Base-by-base conservation (phyloP, 169 alveolate genomes). In the Plasmodium coatneyi region DNA sequence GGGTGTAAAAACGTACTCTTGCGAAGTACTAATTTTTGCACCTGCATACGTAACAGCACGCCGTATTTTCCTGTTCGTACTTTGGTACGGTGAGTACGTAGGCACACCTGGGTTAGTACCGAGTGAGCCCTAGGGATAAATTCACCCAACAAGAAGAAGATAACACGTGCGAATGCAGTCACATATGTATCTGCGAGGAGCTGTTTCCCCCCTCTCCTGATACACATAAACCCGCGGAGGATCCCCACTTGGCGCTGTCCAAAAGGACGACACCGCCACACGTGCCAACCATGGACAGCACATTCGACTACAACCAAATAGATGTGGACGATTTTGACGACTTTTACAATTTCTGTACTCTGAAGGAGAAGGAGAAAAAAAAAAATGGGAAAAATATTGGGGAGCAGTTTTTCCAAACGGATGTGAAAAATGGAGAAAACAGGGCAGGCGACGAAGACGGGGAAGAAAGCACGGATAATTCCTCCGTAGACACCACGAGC, bases 261-360 rank as follows among this genome's bases (percentile, higher is more conserved):
- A 49, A 12, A 49, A 49, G 60, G 22, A 12, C 16, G 1, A 12
- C 76, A 12, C 36, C 30, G 36, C 14, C 25, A 36, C 16, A 74
- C 7, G 22, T 2, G 30, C 2, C 4, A 49, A 71, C 14, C 79
- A 86, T 86, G 93, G 80, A 86, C 43, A 86, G 25, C 32, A 39
- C 93, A 22, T 56, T 52, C 28, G 84, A 86, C 70, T 86, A 78
- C 30, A 86, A 36, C 80, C 56, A 86, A 34, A 76, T 86, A 28
- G 81, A 86, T 54, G 80, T 76, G 70, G 83, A 86, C 72, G 79
- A 76, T 49, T 72, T 72, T 43, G 84, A 56, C n/a, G 93, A 86
- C 10, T 56, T 86, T 3, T 74, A 86, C 22, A 66, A 86, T 76
- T 74, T 86, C 28, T 74, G 66, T n/a, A 30, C 19, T n/a, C 6